Conservation (phyloP, 1,284 basidiomycete species). For the Apiotrichum sp. region DNA sequence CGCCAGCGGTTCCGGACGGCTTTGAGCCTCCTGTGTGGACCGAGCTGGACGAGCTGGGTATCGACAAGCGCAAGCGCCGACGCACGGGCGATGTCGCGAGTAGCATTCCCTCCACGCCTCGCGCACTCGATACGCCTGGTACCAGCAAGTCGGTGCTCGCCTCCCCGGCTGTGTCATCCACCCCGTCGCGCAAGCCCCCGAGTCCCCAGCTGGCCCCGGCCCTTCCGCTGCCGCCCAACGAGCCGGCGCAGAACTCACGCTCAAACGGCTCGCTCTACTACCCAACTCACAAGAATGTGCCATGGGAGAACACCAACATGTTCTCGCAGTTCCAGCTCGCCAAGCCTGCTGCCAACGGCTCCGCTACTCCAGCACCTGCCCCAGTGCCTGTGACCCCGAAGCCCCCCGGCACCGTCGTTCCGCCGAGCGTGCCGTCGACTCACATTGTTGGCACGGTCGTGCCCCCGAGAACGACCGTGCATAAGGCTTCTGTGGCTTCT, state of each 20-base stretch:
- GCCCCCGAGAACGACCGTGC: too few relatives aligned
- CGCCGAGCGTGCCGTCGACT: too few relatives aligned
- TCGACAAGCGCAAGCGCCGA: constrained; percentile 10
- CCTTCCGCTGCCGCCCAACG: neutral
- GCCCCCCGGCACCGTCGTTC: too few relatives aligned
- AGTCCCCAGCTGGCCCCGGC: neutral
- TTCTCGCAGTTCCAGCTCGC: constrained; percentile 12
- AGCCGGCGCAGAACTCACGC: constrained; percentile 10
- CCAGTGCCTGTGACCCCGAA: neutral
- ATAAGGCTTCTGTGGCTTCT: too few relatives aligned
- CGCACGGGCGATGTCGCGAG: neutral
- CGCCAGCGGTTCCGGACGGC: constrained; percentile 9
- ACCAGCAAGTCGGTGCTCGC: neutral
- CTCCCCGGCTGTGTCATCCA: neutral
- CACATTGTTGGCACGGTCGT: too few relatives aligned
- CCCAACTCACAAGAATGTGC: constrained; percentile 12
- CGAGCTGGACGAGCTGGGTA: constrained; percentile 3
- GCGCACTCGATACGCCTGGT: too few relatives aligned
- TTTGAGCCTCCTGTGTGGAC: constrained; percentile 15
- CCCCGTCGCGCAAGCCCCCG: neutral
- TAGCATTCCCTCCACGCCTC: neutral
- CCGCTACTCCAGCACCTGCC: neutral
- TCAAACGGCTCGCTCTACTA: constrained; percentile 9
- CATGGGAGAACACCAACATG: constrained; percentile 15
- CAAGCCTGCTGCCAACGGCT: too few relatives aligned